Conservation (phyloP, 208 protist genomes). For the Crithidia bombi region DNA sequence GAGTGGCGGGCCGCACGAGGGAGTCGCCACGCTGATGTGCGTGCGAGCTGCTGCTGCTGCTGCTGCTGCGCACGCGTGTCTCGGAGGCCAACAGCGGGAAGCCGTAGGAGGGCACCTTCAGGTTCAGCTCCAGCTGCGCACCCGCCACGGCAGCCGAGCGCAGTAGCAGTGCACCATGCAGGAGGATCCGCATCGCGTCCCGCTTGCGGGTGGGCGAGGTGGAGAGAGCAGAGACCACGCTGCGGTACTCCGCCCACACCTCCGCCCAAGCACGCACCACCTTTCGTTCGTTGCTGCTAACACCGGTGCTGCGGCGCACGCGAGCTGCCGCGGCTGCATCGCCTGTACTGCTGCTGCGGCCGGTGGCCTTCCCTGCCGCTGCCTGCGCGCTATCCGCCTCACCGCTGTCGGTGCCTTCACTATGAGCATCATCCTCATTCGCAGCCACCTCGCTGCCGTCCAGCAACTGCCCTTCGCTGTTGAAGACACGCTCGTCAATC, state of each 20-base stretch:
- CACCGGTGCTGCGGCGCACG: conserved; percentile 28
- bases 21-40: conserved; percentile 14
- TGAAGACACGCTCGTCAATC: conserved; percentile 45
- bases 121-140: conserved; percentile 71
- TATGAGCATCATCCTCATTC: background rate
- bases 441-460: conserved; percentile 21
- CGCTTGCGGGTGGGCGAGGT: conserved; percentile 77
- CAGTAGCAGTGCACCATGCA: conserved; percentile 81
- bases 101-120: conserved; percentile 79
- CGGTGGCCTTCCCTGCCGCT: background rate
- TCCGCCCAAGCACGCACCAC: conserved; percentile 84
- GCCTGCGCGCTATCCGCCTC: background rate
- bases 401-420: too few species aligned
- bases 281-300: conserved; percentile 47
- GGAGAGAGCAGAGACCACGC: conserved; percentile 55
- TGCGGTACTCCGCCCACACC: conserved; percentile 85
- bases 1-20: conserved; percentile 45
- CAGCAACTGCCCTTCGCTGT: conserved; percentile 33
- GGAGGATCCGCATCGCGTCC: conserved; percentile 76
- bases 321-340: conserved; percentile 19
- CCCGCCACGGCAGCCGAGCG: conserved; percentile 75
- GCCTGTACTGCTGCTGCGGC: conserved; percentile 3
- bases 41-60: background rate
- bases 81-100: conserved; percentile 80
- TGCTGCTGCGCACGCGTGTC: conserved; percentile 41